These are phyloP conservation scores for Erodium maritimum DNA, from an alignment of 345 rosid genomes.

Conservation along the genomic window DNA sequence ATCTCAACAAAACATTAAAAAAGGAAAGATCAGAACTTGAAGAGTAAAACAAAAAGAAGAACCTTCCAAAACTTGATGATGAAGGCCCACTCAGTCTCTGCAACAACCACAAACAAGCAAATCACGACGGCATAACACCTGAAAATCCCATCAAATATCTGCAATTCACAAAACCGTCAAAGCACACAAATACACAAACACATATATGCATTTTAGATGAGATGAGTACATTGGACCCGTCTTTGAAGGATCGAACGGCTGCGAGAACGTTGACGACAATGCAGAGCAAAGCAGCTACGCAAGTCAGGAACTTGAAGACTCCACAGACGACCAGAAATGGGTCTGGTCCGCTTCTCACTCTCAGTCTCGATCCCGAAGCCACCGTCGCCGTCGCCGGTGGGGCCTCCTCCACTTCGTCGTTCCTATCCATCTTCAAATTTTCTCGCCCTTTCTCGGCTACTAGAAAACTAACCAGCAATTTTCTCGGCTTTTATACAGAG, in stretches of 20 bases:
- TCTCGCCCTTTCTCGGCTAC: too few species aligned
- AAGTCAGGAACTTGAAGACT: slow-evolving; percentile 60
- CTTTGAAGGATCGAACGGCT: slow-evolving; percentile 60
- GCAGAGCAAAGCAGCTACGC: slow-evolving; percentile 65
- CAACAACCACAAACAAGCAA: slow-evolving; percentile 54
- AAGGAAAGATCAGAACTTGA: neutral
- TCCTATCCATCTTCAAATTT: slow-evolving; percentile 10
- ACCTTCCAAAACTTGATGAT: slow-evolving; percentile 66
- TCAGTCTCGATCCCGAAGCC: slow-evolving; percentile 13
- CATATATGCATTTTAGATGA: too few species aligned
- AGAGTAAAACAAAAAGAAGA: neutral
- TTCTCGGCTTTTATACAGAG: too few species aligned
- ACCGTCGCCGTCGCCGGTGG: neutral
- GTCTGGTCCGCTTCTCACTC: slow-evolving; percentile 32
- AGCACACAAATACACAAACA: neutral
- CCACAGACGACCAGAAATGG: slow-evolving; percentile 59
- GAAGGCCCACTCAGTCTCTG: slow-evolving; percentile 87
- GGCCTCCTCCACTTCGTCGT: slow-evolving; percentile 9
- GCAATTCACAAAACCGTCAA: neutral
- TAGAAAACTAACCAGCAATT: neutral
- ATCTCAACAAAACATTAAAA: too few species aligned
- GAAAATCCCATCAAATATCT: slow-evolving; percentile 87
- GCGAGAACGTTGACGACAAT: slow-evolving; percentile 72
- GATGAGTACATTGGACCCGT: slow-evolving; percentile 53
- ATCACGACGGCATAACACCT: slow-evolving; percentile 80